Evolutionary conservation across 176 grass and related monocot species (phyloP), one percentile per base, ranked within the genome.

Genomic region (Carex parvula): DNA sequence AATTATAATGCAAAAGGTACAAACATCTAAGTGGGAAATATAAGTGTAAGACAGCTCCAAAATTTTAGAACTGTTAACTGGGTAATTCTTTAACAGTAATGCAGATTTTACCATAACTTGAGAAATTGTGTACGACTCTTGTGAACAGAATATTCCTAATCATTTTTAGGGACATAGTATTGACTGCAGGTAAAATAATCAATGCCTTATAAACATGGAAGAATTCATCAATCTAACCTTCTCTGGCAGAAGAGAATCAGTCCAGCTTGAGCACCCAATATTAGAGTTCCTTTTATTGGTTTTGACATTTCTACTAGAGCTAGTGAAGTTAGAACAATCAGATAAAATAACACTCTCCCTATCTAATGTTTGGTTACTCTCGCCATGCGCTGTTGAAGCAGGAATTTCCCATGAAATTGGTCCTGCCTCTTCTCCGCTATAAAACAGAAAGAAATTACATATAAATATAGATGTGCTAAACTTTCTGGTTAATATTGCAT

Each of bases 381-480:
- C 48, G 58, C 60, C 52, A 58, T 89, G 68, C n/a, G 30, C 80
- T 14, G 52, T 37, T 30, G 67, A 53, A 73, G 32, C 21, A 82
- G 71, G 26, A 71, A 88, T 75, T 24, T 89, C 56, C 83, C 92
- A 83, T 76, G 82, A 89, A 68, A 98, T 92, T 79, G 89, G 79
- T 72, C 95, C 95, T 55, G 91, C 84, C 87, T 94, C 91, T 87
- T 93, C 81, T 52, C 95, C 95, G 58, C 95, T 98, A 65, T 10
- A 85, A 17, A 84, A 87, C 6, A 85, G 78, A 79, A 67, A 79
- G 14, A 54, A 84, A 44, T 3, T 12, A 65, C 10, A 65, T 14
- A 42, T 33, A 62, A 66, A 30, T 59, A 80, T 20, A 11, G 12
- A 11, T 10, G 50, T 35, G 17, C 17, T 60, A 50, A 17, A 11